Conservation (phyloP, 2,329 filamentous ascomycete genomes). For the Aureobasidium lini region DNA sequence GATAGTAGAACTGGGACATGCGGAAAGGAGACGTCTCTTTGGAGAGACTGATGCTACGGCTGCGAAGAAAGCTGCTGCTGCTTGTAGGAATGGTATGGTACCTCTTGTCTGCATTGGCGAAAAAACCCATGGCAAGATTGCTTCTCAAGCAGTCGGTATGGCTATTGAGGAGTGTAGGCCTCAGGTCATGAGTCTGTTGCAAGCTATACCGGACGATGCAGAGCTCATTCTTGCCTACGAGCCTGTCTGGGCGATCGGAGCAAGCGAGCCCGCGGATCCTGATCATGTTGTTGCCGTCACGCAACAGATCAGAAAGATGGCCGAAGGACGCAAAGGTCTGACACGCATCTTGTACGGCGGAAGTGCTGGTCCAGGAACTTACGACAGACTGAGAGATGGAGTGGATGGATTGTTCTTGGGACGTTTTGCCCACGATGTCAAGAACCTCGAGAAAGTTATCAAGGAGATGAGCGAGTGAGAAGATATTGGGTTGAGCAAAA, state of each 20-base stretch:
- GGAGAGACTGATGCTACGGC: constrained; percentile 64
- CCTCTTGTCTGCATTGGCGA: constrained; percentile 80
- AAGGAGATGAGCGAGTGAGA: constrained; percentile 53
- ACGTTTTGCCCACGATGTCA: constrained; percentile 70
- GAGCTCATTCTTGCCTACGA: constrained; percentile 78
- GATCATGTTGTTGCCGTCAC: constrained; percentile 68
- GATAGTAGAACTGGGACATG: constrained; percentile 74
- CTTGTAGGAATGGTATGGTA: constrained; percentile 60
- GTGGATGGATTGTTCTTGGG: constrained; percentile 78
- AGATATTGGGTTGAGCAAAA: neutral
- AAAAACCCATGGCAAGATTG: constrained; percentile 42
- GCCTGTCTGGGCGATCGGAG: constrained; percentile 83
- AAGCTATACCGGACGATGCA: constrained; percentile 51
- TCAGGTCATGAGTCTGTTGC: constrained; percentile 59
- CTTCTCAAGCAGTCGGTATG: constrained; percentile 43
- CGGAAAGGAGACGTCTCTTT: constrained; percentile 66
- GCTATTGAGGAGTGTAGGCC: constrained; percentile 59
- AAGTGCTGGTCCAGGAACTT: constrained; percentile 73
- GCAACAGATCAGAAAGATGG: constrained; percentile 52
- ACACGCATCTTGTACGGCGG: constrained; percentile 75
- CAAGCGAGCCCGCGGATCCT: constrained; percentile 60
- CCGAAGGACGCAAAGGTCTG: constrained; percentile 45
- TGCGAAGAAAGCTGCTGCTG: constrained; percentile 62
- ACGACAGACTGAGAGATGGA: constrained; percentile 56
- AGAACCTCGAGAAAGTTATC: constrained; percentile 64